Percentiles rank a stretch among this genome's conserved stretches.
Conservation (phyloP, 805 yeast genomes). For the Hanseniaspora opuntiae region DNA sequence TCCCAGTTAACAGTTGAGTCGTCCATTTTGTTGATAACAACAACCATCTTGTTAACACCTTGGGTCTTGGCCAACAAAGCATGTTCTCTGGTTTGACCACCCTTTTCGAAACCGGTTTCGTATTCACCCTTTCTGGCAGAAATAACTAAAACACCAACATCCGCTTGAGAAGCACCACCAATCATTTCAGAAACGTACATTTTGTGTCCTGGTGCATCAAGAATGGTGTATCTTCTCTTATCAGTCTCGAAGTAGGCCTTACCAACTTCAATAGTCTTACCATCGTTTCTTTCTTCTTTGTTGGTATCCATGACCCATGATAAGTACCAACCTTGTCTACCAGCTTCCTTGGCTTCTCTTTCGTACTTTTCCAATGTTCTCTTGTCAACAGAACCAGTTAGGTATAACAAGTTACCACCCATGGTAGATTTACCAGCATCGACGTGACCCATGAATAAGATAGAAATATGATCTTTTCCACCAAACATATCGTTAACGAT, state of each 20-base stretch:
- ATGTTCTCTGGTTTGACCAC: constrained; percentile 98
- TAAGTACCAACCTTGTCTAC: constrained; percentile 98
- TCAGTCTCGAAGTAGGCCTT: constrained; percentile 96
- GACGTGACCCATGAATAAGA: constrained; percentile 98
- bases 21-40: constrained; percentile 96
- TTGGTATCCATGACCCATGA: constrained; percentile 99
- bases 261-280: constrained; percentile 98
- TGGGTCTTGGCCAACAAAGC: constrained; percentile 95
- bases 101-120: constrained; percentile 97
- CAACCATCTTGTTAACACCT: constrained; percentile 88
- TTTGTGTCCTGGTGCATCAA: constrained; percentile 99
- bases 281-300: constrained; percentile 96
- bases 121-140: constrained; percentile 98
- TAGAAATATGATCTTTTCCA: constrained; percentile 92
- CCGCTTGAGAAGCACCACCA: constrained; percentile 99
- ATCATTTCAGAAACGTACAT: constrained; percentile 98
- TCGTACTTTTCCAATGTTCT: constrained; percentile 97
- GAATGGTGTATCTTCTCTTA: constrained; percentile 90
- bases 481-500: constrained; percentile 88
- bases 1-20: constrained; percentile 96
- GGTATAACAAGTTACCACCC: constrained; percentile 91
- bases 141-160: constrained; percentile 91
- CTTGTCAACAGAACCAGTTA: constrained; percentile 96
- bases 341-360: constrained; percentile 97
- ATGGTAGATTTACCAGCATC: constrained; percentile 99